Evolutionary conservation across 2,329 filamentous ascomycete species (phyloP).

Genomic region (Coniochaeta hoffmannii): DNA sequence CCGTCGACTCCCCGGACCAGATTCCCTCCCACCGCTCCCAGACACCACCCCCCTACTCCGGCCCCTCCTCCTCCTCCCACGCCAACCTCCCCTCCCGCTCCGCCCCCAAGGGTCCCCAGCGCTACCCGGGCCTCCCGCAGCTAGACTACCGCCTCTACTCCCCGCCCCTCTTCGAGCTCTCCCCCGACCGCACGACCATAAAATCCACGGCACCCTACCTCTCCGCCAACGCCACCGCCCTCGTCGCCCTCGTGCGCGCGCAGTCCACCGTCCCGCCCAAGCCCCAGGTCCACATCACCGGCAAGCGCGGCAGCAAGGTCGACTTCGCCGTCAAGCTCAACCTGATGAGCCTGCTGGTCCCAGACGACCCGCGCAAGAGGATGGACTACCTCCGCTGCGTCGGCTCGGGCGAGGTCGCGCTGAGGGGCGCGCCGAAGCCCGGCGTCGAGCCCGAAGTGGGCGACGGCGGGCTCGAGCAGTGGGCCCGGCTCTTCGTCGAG

Average conservation of each 20-base stretch:
- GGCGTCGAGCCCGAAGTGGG: conserved; percentile 34
- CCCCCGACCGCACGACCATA: conserved; percentile 38
- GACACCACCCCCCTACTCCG: conserved; percentile 27
- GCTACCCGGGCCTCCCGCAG: conserved; percentile 38
- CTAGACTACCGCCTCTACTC: conserved; percentile 46
- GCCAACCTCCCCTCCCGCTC: conserved; percentile 1
- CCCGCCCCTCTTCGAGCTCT: conserved; percentile 44
- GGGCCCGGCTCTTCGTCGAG: conserved; percentile 39
- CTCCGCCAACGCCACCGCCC: conserved; percentile 34
- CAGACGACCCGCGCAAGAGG: conserved; percentile 33
- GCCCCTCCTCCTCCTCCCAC: conserved; percentile 17
- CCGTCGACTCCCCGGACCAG: background rate
- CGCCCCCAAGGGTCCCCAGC: conserved; percentile 20
- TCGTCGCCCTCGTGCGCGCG: conserved; percentile 37
- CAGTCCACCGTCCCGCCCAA: conserved; percentile 48
- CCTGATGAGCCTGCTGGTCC: conserved; percentile 44
- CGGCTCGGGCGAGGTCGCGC: conserved; percentile 38
- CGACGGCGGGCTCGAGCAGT: conserved; percentile 37
- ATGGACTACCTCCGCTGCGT: conserved; percentile 49
- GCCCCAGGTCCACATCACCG: conserved; percentile 41
- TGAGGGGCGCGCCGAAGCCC: conserved; percentile 37
- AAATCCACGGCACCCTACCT: conserved; percentile 40
- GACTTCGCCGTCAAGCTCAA: conserved; percentile 50
- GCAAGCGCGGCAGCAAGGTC: conserved; percentile 31
- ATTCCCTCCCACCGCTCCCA: background rate